Conservation (phyloP, 208 protist genomes). For the Leishmania martiniquensis region DNA sequence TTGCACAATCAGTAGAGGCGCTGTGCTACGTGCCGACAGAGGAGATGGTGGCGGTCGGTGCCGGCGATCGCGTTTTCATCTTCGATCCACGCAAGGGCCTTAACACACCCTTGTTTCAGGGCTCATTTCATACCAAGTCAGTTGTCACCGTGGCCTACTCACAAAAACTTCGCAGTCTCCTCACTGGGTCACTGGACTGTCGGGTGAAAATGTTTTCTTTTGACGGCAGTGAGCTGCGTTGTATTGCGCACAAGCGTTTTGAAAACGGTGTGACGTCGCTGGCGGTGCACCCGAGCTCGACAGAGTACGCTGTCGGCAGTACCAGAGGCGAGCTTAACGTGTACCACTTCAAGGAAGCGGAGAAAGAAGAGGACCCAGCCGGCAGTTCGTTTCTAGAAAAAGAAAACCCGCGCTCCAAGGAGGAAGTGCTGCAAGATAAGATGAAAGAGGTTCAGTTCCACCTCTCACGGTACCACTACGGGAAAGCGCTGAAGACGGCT, state of each 20-base stretch:
- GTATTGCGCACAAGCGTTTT: slow-evolving; percentile 69
- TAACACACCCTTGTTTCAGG: slow-evolving; percentile 39
- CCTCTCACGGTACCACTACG: slow-evolving; percentile 74
- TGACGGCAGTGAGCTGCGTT: slow-evolving; percentile 44
- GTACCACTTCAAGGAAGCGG: slow-evolving; percentile 54
- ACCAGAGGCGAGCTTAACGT: slow-evolving; percentile 69
- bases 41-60: slow-evolving; percentile 45
- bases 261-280: slow-evolving; percentile 60
- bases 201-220: slow-evolving; percentile 85
- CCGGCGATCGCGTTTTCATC: slow-evolving; percentile 61
- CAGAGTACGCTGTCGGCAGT: slow-evolving; percentile 74
- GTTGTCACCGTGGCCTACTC: slow-evolving; percentile 74
- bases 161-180: slow-evolving; percentile 54
- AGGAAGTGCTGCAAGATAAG: slow-evolving; percentile 50
- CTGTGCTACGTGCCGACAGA: slow-evolving; percentile 46
- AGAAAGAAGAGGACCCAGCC: slow-evolving; percentile 28
- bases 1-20: slow-evolving; percentile 58
- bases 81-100: slow-evolving; percentile 82
- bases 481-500: slow-evolving; percentile 73
- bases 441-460: slow-evolving; percentile 69
- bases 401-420: slow-evolving; percentile 28
- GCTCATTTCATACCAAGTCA: slow-evolving; percentile 83
- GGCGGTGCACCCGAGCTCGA: slow-evolving; percentile 66
- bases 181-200: slow-evolving; percentile 77
- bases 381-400: slow-evolving; percentile 24